A percentile compares a stretch with the other conserved stretches of the same genome.
Evolutionary conservation across 2,329 filamentous ascomycete species (phyloP).

Genomic region (Epichloe uncinata): DNA sequence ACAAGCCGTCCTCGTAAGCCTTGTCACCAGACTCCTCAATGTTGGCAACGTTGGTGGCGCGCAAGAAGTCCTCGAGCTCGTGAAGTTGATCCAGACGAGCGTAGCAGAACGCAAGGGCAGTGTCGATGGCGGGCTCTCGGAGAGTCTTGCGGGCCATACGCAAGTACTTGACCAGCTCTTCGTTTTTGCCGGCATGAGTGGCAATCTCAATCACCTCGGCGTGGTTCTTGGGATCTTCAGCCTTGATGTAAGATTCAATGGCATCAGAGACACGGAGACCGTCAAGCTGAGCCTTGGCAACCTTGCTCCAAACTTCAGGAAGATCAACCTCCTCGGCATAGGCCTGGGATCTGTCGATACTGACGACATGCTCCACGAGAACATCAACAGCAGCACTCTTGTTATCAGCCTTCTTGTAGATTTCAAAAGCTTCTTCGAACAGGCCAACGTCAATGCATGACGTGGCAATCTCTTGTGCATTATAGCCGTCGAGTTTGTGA

Average conservation of each 20-base stretch:
- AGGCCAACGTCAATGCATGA: slow-evolving; percentile 92
- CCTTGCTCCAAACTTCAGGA: slow-evolving; percentile 95
- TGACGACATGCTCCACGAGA: slow-evolving; percentile 90
- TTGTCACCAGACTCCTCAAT: slow-evolving; percentile 96
- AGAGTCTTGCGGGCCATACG: slow-evolving; percentile 96
- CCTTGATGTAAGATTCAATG: slow-evolving; percentile 95
- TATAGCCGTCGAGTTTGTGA: slow-evolving; percentile 78
- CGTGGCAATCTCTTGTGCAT: slow-evolving; percentile 79
- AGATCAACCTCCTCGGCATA: slow-evolving; percentile 91
- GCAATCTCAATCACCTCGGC: slow-evolving; percentile 92
- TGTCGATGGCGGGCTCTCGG: slow-evolving; percentile 87
- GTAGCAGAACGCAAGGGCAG: slow-evolving; percentile 83
- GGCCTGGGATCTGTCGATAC: slow-evolving; percentile 91
- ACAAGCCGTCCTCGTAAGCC: slow-evolving; percentile 86
- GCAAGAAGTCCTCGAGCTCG: slow-evolving; percentile 93
- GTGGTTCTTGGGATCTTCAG: slow-evolving; percentile 85
- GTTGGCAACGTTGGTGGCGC: slow-evolving; percentile 85
- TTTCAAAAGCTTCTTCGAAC: slow-evolving; percentile 93
- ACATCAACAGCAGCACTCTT: slow-evolving; percentile 80
- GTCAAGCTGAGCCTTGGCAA: slow-evolving; percentile 94
- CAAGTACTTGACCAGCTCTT: slow-evolving; percentile 91
- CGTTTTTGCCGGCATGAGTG: slow-evolving; percentile 91
- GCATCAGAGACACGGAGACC: slow-evolving; percentile 84
- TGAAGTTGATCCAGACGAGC: slow-evolving; percentile 82
- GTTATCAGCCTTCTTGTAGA: slow-evolving; percentile 95